These are phyloP conservation scores for Senecio squalidus DNA, from an alignment of 140 eudicot species.

Conservation along the genomic window DNA sequence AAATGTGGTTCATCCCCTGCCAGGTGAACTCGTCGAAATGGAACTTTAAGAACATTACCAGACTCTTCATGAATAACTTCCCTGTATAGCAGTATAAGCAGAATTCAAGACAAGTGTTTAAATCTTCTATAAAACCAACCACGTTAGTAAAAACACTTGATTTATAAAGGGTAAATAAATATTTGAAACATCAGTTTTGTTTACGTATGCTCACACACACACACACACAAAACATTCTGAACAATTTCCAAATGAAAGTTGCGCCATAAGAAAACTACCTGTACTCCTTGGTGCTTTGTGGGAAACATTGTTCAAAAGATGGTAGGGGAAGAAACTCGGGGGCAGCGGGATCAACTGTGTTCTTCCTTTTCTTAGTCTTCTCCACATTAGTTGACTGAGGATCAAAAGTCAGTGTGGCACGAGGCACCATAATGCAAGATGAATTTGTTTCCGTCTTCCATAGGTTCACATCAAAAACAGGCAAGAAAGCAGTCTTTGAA, in stretches of 20 bases:
- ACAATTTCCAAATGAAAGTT: too few relatives aligned
- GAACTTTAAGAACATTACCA: constrained; percentile 88
- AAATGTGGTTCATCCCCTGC: constrained; percentile 95
- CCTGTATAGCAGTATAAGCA: constrained; percentile 34
- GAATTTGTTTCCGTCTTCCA: constrained; percentile 40
- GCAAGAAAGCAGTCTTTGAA: constrained; percentile 58
- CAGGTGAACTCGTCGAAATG: constrained; percentile 86
- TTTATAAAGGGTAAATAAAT: not conserved
- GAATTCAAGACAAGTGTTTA: not conserved
- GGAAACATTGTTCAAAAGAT: constrained; percentile 89
- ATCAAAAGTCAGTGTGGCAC: constrained; percentile 86
- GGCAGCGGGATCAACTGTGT: constrained; percentile 80
- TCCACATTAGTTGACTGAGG: constrained; percentile 52
- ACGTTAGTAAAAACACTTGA: not conserved
- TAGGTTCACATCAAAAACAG: constrained; percentile 43
- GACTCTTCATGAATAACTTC: constrained; percentile 64
- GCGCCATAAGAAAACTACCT: constrained; percentile 31
- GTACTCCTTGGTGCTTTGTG: constrained; percentile 83
- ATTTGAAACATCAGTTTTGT: too few relatives aligned
- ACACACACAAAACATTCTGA: not conserved
- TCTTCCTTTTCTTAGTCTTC: constrained; percentile 51
- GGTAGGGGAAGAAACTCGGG: constrained; percentile 99
- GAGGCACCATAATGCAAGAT: constrained; percentile 33
- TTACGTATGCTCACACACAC: too few relatives aligned
- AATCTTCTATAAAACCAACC: not conserved